Conservation (phyloP, 306 rosid genomes). For the Boehmeria nivea region DNA sequence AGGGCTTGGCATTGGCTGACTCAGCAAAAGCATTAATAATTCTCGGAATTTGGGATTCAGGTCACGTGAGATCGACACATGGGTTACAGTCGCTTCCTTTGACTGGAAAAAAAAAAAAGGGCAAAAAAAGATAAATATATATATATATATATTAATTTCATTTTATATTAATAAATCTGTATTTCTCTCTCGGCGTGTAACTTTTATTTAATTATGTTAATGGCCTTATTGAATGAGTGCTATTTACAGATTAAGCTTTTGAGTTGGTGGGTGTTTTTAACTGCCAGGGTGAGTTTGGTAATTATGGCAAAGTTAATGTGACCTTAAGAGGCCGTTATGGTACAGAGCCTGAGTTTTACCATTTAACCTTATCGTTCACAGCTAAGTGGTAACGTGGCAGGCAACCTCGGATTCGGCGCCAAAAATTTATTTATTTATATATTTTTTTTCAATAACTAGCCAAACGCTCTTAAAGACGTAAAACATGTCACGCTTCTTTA, state of each 20-base stretch:
- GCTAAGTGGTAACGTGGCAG: conserved; percentile 33
- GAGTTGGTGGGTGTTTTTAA: neutral
- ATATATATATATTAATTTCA: no score
- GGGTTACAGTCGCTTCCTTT: conserved; percentile 43
- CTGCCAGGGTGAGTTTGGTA: conserved; percentile 9
- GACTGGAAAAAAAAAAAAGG: conserved; percentile 32
- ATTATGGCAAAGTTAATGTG: neutral
- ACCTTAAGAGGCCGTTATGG: conserved; percentile 6
- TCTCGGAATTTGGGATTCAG: conserved; percentile 27
- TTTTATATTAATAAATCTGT: no score
- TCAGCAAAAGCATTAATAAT: conserved; percentile 21
- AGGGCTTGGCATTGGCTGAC: conserved; percentile 21
- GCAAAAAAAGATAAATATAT: no score
- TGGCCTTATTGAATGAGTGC: conserved; percentile 22
- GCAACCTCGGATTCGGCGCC: conserved; percentile 35
- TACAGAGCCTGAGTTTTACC: conserved; percentile 9
- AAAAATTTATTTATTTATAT: neutral
- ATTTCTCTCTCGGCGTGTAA: no score
- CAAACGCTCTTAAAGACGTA: conserved; percentile 1
- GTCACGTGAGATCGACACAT: conserved; percentile 71
- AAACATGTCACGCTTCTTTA: conserved; percentile 19
- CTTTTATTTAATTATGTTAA: conserved; percentile 4
- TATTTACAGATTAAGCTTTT: conserved; percentile 7
- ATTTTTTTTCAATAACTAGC: no score
- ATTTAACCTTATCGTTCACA: conserved; percentile 14